Base-by-base conservation (phyloP, 208 protist genomes). In the Trypanosoma conorhini region DNA sequence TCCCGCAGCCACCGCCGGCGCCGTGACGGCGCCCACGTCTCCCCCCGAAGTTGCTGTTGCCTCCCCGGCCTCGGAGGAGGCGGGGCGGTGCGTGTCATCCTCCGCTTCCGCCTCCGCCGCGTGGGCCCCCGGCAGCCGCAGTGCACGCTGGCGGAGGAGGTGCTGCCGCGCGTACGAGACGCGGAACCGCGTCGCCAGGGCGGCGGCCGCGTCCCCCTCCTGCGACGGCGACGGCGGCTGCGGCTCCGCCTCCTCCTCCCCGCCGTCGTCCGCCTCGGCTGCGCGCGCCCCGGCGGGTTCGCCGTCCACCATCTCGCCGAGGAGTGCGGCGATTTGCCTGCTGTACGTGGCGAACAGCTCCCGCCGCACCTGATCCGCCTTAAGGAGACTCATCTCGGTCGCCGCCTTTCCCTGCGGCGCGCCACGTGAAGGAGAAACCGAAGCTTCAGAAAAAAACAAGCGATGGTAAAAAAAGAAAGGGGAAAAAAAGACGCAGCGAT, bases 141-240 rank as follows among this genome's bases (percentile, higher is more conserved):
- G 19, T 17, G 75, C 74, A n/a, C 80, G 74, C 24, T 81, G 80
- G 22, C 83, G 79, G 10, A 89, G 74, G 12, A 89, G 64, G 51
- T 82, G 80, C 28, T 86, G 83, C 28, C 66, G 68, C 12, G 79
- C 60, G 30, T 80, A 77, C 4, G 80, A 77, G 15, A 73, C 54
- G 28, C 73, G 72, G 46, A 82, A 77, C 1, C 63, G 72, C 65
- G 77, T 33, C 3, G 71, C 24, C 9, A 81, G 30, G 12, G 7
- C 0, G 7, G 22, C 12, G 48, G 5, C 63, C 26, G 0, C 9
- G 2, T 26, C 51, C 50, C 15, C 51, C 26, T 61, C 52, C 64
- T 50, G 59, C 46, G 17, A 40, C 26, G 24, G 55, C 30, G 26
- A 54, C 31, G 38, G 26, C 13, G 0, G 44, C 24, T 62, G 24